phyloP scores from a whole-genome alignment of 164 flowering plant species.

The Stephania cephalantha region DNA sequence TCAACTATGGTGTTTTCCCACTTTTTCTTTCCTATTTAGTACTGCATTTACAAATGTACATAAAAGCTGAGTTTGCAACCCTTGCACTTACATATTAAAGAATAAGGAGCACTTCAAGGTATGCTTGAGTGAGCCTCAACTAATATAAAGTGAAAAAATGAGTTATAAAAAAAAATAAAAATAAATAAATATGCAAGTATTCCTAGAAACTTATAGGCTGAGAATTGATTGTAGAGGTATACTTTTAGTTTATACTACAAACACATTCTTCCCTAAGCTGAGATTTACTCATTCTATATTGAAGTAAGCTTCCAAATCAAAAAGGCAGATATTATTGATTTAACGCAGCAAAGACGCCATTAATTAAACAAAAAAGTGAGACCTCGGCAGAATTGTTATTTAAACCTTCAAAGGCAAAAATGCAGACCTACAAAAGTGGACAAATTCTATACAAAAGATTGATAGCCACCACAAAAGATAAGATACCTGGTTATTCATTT shows the following conservation, averaged over 20 bases:
- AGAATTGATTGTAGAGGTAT: not conserved
- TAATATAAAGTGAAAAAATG: too few relatives aligned
- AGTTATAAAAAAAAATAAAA: too few relatives aligned
- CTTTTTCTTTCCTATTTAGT: too few relatives aligned
- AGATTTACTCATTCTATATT: not conserved
- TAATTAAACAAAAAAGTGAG: not conserved
- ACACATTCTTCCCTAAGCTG: not conserved
- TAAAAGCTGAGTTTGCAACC: not conserved
- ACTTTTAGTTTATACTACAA: not conserved
- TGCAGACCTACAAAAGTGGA: not conserved
- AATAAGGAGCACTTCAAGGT: too few relatives aligned
- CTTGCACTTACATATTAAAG: not conserved
- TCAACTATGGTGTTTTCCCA: too few relatives aligned
- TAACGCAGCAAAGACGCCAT: not conserved
- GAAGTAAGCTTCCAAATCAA: not conserved
- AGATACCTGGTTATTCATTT: conserved; percentile 13
- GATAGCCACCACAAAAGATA: conserved; percentile 1
- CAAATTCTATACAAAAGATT: too few relatives aligned
- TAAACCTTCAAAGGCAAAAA: not conserved
- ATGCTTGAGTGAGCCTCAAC: too few relatives aligned
- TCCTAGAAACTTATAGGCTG: not conserved
- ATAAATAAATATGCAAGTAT: not conserved
- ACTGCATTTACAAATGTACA: too few relatives aligned
- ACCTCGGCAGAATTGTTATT: not conserved
- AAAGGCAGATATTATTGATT: not conserved